Base-by-base conservation (phyloP, 768 basidiomycete genomes). In the Baorangia bicolor region DNA sequence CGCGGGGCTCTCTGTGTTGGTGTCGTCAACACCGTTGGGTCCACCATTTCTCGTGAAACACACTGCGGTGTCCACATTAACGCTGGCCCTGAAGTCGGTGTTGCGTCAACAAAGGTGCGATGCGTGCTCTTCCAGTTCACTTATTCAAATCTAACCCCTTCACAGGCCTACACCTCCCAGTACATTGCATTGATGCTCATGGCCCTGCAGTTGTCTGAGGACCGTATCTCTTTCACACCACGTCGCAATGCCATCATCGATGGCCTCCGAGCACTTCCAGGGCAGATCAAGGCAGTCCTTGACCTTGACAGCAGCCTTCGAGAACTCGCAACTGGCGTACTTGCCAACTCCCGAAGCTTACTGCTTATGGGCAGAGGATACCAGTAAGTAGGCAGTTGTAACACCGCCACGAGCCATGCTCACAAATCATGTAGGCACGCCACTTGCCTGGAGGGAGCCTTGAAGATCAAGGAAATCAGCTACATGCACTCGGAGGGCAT, bases 21-120 rank as follows among this genome's bases (percentile, higher is more conserved):
- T 78, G 92, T 98, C 48, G 94, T 99, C 73, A 98, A 99, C 79
- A 95, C 94, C 34, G 97, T 99, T 65, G 97, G 97, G 46, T 97
- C 94, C 23, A 98, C 96, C 4, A 84, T 98, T 64, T 98, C 96
- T 40, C 91, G 96, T 68, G 94, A 98, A 76, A 94, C 95, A 3
- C 97, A 99, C 78, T 97, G 94, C 60, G 97, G 97, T 88, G 88
- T 99, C 49, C 97, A 98, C 77, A 98, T 99, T 79, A 99, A 99
- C 69, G 97, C 94, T 66, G 94, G 94, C 20, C 95, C 95, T 51
- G 95, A 98, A 79, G 94, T 99, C 61, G 96, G 97, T 81, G 97
- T 99, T 56, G 97, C 97, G 6, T 98, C 94, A 18, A 98, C 97
- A 56, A 99, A 99, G 85, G 89, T 87, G 41, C 44, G 49, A 41